A percentile compares a stretch with the other conserved stretches of the same genome.
These are phyloP conservation scores for Sonneratia alba DNA, from an alignment of 345 rosid genomes.

Conservation along the genomic window DNA sequence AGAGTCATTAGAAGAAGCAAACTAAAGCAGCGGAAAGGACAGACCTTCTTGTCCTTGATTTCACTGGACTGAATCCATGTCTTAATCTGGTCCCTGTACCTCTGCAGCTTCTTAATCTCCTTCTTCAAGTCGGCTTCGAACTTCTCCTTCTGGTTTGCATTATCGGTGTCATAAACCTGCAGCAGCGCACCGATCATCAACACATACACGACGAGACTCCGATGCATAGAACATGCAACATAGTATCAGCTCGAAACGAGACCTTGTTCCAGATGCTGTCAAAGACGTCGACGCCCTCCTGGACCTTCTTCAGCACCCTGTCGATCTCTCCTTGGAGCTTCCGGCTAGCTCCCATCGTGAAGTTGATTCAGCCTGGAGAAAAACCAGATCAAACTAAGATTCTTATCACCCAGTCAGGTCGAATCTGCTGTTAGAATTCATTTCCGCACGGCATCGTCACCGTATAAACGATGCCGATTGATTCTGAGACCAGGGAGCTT, in stretches of 20 bases:
- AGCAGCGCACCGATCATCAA: not conserved
- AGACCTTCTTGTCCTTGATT: slow-evolving; percentile 88
- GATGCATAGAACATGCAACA: not conserved
- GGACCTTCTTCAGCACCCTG: slow-evolving; percentile 96
- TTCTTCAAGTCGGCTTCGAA: slow-evolving; percentile 96
- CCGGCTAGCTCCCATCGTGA: slow-evolving; percentile 89
- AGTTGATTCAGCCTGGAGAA: not conserved
- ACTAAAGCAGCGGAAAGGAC: slow-evolving; percentile 5
- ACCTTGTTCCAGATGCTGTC: slow-evolving; percentile 99
- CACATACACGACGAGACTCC: not conserved
- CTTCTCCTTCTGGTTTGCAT: slow-evolving; percentile 93
- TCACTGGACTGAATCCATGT: slow-evolving; percentile 97
- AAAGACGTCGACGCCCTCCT: slow-evolving; percentile 96
- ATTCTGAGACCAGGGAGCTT: not conserved
- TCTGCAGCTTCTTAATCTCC: slow-evolving; percentile 97
- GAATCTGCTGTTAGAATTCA: not conserved
- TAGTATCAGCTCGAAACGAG: not conserved
- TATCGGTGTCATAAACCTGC: slow-evolving; percentile 93
- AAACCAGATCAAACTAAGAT: not conserved
- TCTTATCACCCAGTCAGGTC: not conserved
- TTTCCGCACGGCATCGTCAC: not conserved
- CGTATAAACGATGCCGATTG: not conserved
- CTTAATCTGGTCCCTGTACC: slow-evolving; percentile 97
- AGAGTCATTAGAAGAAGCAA: not conserved
- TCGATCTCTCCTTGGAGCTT: slow-evolving; percentile 99